Base-by-base conservation (phyloP, 352 stramenopile species). In the Globisporangium heterothallicum region DNA sequence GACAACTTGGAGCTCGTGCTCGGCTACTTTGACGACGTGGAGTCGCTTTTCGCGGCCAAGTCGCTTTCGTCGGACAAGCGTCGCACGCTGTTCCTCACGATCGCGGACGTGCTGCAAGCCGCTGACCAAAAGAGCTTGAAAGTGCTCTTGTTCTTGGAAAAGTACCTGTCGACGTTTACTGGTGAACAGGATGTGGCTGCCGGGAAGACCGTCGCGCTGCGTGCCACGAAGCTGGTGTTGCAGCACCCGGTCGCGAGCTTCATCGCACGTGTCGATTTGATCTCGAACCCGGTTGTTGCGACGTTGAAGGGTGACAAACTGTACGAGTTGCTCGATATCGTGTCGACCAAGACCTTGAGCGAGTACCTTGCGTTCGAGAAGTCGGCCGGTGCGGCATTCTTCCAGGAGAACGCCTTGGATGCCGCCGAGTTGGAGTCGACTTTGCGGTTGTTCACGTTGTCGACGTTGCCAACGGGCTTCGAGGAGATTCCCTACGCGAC, bases 371-470 rank as follows among this genome's bases (percentile, higher is more conserved):
- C 84, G 36, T 96, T 97, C 62, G 58, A 86, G 44, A 85, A 81
- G 63, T 51, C 44, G 10, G 84, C 75, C n/a, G 72, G 68, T 16
- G 64, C 79, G 3, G 52, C 81, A 26, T 76, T 92, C 30, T 82
- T 95, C 49, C 69, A 66, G 38, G 55, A 78, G 25, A 70, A 89
- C 58, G 72, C 46, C 10, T 51, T 94, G 18, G 58, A 76, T 32
- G 69, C 87, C 36, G 69, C 66, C 14, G 71, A 86, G 52, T 76
- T 88, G 49, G 66, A 68, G 18, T 72, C 83, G 50, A 86, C 94
- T 49, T 97, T 98, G 84, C 86, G 88, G 8, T 78, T 98, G 29
- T 88, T 98, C 45, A 97, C 89, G 66, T 74, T 98, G 12, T 96
- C 92, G 59, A 82, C 86, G 56, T 64, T 97, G 56, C 88, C 91